Evolutionary conservation across 192 early-diverging fungal genomes (phyloP), one percentile per base, ranked within the genome.

Genomic region (Jimgerdemannia flammicorona): DNA sequence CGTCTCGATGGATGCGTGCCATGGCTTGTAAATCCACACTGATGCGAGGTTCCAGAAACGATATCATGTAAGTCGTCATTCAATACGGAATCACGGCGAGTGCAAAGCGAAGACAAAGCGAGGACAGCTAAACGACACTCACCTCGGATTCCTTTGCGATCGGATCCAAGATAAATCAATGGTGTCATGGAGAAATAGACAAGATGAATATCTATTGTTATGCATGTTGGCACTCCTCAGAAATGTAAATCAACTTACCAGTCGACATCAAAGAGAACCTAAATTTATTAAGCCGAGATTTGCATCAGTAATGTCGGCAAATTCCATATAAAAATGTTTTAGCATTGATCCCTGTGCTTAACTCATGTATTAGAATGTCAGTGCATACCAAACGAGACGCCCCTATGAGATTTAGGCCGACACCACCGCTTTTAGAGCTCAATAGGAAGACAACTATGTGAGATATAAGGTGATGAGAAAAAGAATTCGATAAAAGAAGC

Each of bases 361-460:
- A 17, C 8, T 42, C 39, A 74, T 3, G 54, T 67, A 17, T 59
- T 40, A 11, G 41, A n/a, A 43, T 4, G 65, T 42, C 4, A 41
- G 4, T 4, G 63, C 79, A 43, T 78, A 90, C 83, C 70, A 89
- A 73, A 7, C 85, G 77, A 17, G 85, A 85, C 0, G 85, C 91
- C 10, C 86, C 87, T 0, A 90, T 82, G 40, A 91, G 79, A 54
- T 92, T 92, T 41, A 92, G 73, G 3, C 91, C 91, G 6, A 88
- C 81, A 9, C 89, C 89, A 29, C 91, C 91, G 68, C 83, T 84
- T 54, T 88, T 91, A 69, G 79, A 82, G 71, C 84, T 86, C 41
- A 86, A 79, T 70, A 87, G 73, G 71, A 84, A 88, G 6, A 86
- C 72, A 76, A 89, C 82, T 84, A 40, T 29, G 29, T 29, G 1